Evolutionary conservation across 2,329 filamentous ascomycete species (phyloP), one percentile per base, ranked within the genome.

Genomic region (Alternaria conjuncta): DNA sequence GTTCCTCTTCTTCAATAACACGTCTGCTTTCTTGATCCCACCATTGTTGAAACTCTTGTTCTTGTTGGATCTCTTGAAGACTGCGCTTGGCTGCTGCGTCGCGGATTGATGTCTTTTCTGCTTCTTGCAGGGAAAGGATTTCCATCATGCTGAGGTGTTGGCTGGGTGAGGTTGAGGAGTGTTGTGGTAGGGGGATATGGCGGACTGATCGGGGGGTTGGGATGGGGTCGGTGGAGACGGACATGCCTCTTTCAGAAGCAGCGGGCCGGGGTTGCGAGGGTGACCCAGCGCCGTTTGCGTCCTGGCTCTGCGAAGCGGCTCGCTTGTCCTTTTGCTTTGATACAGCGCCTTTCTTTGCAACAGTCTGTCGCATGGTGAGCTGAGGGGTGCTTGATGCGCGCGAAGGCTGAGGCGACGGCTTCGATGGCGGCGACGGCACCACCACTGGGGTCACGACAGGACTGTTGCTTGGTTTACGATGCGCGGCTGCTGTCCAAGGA

Each of bases 21-120:
- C 92, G 86, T 63, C 86, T 86, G 72, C 90, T 93, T 79, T 97
- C 94, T 66, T 92, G 89, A 69, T 96, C 93, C 94, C 94, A 97
- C 94, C 94, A 97, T 77, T 96, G 90, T 77, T 97, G 93, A 77
- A 99, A 99, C 55, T 93, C 93, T 76, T 99, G 96, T 80, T 99
- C 96, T 69, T 96, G 89, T 78, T 99, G 96, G 63, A 99, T 99
- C 67, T 98, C 96, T 75, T 96, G 90, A 28, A 99, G 82, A 67
- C 92, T 96, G 60, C 95, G 88, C 81, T 97, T 97, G 3, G 94
- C 92, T 11, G 90, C 90, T 1, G 94, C 93, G 76, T 97, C 94
- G 57, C 89, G 90, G 64, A 96, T 89, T 18, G 88, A 87, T 61
- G 93, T 89, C 75, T 96, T 96, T 77, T 97, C 94, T 9, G 88